These are phyloP conservation scores for Zygnema circumcarinatum DNA, from an alignment of 139 green algal species.

Conservation along the genomic window DNA sequence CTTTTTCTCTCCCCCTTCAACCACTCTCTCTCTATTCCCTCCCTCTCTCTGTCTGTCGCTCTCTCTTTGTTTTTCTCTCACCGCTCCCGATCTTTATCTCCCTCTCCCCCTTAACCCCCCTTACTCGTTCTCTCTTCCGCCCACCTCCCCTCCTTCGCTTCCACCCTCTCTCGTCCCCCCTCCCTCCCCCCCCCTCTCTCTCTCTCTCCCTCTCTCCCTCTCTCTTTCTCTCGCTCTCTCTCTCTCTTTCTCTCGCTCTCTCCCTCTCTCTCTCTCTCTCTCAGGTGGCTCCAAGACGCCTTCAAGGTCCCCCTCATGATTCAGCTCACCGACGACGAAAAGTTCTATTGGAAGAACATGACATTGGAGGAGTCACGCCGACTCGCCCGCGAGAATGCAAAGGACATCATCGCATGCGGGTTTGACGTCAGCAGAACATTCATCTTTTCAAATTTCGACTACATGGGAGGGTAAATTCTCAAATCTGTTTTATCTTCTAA, in stretches of 20 bases:
- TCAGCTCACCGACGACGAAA: constrained; percentile 94
- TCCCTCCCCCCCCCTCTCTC: constrained; percentile 56
- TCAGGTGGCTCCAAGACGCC: constrained; percentile 75
- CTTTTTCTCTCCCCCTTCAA: constrained; percentile 68
- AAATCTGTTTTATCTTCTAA: constrained; percentile 40
- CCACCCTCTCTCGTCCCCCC: neutral
- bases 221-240: constrained; percentile 1
- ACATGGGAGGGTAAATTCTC: constrained; percentile 70
- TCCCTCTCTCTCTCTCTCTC: constrained; percentile 4
- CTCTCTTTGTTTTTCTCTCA: constrained; percentile 17
- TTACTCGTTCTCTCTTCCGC: neutral
- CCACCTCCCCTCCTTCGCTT: neutral
- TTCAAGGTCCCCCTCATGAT: constrained; percentile 98
- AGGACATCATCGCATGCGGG: constrained; percentile 99
- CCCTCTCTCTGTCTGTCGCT: constrained; percentile 7
- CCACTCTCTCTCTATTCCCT: neutral
- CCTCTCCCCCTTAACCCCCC: neutral
- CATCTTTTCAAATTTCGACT: constrained; percentile 98
- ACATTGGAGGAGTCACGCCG: constrained; percentile 80
- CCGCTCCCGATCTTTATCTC: neutral
- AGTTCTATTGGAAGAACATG: constrained; percentile 84
- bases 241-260: constrained; percentile 6
- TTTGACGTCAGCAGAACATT: constrained; percentile 95
- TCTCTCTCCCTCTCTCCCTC: constrained; percentile 11
- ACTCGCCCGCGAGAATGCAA: constrained; percentile 90